phyloP scores from a whole-genome alignment of 441 rosid genomes.

The Syzygium malaccense region DNA sequence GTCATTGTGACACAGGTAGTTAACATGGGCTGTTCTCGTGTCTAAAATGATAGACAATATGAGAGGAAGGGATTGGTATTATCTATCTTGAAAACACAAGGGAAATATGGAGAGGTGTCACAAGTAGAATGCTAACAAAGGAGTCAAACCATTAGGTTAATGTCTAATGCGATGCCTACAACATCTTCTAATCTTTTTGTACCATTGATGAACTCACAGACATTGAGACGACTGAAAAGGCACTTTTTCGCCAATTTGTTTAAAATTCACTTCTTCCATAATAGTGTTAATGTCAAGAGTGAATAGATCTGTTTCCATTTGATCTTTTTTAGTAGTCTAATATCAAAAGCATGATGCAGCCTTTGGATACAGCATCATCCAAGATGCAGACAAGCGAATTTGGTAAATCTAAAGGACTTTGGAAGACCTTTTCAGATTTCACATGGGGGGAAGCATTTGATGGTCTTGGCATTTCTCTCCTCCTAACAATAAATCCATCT shows the following conservation, averaged over 20 bases:
- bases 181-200: background rate
- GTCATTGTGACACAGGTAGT: constrained; percentile 60
- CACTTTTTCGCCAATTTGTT: background rate
- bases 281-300: background rate
- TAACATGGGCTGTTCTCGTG: background rate
- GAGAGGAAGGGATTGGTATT: background rate
- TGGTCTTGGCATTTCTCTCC: constrained; percentile 81
- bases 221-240: background rate
- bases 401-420: constrained; percentile 80
- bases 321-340: background rate
- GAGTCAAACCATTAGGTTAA: background rate
- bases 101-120: background rate
- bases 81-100: background rate
- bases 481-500: constrained; percentile 80
- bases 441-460: constrained; percentile 73
- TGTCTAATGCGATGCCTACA: background rate
- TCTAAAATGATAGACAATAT: background rate
- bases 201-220: background rate
- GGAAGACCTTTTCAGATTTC: constrained; percentile 63
- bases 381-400: constrained; percentile 88
- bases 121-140: background rate
- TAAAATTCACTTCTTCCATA: background rate
- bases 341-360: constrained; percentile 33
- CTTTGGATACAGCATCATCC: constrained; percentile 86
- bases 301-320: background rate